Percentiles rank a stretch among this genome's conserved stretches.
These are phyloP conservation scores for Colletotrichum sp. DNA, from an alignment of 2,329 filamentous ascomycete genomes.

Conservation along the genomic window DNA sequence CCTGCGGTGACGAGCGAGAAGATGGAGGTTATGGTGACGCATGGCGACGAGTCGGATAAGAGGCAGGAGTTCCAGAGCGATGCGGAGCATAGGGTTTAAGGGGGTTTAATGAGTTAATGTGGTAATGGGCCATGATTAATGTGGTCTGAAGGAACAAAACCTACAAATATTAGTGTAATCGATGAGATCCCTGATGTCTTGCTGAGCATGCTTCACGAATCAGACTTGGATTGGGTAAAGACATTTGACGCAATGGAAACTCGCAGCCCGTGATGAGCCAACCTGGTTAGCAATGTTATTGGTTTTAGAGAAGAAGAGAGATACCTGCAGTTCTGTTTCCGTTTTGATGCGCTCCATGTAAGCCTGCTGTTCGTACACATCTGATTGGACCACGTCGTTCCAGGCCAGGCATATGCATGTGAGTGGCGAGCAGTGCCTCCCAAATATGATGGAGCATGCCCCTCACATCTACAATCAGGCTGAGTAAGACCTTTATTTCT, in stretches of 20 bases:
- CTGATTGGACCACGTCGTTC: background rate
- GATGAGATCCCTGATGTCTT: background rate
- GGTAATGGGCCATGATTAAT: background rate
- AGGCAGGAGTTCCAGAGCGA: background rate
- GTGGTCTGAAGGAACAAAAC: background rate
- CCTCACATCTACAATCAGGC: background rate
- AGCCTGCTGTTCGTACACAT: too few relatives aligned
- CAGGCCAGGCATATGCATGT: background rate
- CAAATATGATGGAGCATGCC: rapidly evolving
- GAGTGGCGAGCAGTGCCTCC: background rate
- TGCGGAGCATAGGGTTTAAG: background rate
- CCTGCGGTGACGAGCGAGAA: slow-evolving; percentile 3
- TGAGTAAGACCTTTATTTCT: background rate
- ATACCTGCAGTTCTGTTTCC: too few relatives aligned
- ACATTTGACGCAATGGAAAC: background rate
- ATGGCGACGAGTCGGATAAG: background rate
- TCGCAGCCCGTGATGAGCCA: too few relatives aligned
- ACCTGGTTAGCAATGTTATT: too few relatives aligned
- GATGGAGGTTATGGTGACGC: background rate
- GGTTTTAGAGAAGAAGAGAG: too few relatives aligned
- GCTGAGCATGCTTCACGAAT: too few relatives aligned
- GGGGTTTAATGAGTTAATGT: background rate
- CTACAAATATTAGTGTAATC: background rate
- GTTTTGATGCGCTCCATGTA: background rate
- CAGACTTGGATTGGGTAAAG: too few relatives aligned